Evolutionary conservation across 495 filamentous ascomycete species (phyloP).

Genomic region (Neurospora intermedia): DNA sequence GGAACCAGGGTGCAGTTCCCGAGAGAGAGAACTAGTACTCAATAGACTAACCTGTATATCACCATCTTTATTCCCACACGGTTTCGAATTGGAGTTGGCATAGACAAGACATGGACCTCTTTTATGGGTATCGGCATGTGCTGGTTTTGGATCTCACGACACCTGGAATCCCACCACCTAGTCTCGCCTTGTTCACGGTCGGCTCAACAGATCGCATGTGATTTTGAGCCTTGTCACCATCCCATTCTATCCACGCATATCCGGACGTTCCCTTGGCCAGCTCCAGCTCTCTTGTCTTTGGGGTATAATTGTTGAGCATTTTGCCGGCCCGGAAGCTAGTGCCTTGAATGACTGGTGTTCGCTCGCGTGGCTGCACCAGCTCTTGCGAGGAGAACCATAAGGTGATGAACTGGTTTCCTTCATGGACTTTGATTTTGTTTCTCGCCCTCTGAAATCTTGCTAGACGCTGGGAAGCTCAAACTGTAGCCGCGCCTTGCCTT

Average conservation of each 20-base stretch:
- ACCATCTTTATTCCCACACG: conserved; percentile 1
- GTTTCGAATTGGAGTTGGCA: neutral
- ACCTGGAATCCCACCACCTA: neutral
- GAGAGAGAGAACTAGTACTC: conserved; percentile 11
- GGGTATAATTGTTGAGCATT: neutral
- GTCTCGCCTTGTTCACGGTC: neutral
- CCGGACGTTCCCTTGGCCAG: neutral
- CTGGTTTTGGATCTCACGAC: neutral
- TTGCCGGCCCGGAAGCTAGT: neutral
- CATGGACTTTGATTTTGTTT: neutral
- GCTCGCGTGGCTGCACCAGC: neutral
- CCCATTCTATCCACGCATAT: neutral
- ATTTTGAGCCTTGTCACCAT: neutral
- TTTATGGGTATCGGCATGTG: neutral
- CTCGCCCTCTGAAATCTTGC: neutral
- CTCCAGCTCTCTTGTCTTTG: neutral
- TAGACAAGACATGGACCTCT: neutral
- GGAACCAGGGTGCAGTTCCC: neutral
- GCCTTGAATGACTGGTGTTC: neutral
- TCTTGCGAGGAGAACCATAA: neutral
- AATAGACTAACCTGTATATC: conserved; percentile 26
- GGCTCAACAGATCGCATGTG: neutral
- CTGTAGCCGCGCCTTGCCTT: neutral
- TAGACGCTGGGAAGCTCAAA: neutral
- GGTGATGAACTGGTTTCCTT: neutral